Conservation (phyloP, 108 stramenopile genomes). For the Skeletonema costatum region DNA sequence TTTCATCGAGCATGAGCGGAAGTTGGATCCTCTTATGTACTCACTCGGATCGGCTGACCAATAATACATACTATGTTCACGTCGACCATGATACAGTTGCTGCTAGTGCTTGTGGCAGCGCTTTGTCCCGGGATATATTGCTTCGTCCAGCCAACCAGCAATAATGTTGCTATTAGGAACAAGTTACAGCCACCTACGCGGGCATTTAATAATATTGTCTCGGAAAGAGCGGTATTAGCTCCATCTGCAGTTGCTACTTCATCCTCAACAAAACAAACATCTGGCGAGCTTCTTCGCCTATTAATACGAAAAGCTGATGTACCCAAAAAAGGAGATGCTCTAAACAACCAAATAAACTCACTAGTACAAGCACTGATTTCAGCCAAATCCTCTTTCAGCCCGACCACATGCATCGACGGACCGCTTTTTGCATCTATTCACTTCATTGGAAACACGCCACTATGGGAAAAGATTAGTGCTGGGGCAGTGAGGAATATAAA, state of each 20-base stretch:
- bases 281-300: not conserved
- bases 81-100: not conserved
- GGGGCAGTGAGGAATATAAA: constrained; percentile 28
- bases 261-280: not conserved
- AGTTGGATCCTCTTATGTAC: too few relatives aligned
- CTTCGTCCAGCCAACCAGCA: not conserved
- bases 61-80: too few relatives aligned
- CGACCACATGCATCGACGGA: constrained; percentile 18
- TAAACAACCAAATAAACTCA: constrained; percentile 19
- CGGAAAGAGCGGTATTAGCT: not conserved
- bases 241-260: not conserved
- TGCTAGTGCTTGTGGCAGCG: not conserved
- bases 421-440: constrained; percentile 39
- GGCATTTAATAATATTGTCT: not conserved
- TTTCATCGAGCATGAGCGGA: too few relatives aligned
- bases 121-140: not conserved
- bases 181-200: not conserved
- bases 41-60: too few relatives aligned
- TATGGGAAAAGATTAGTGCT: constrained; percentile 39
- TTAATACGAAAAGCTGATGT: not conserved
- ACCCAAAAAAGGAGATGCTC: not conserved
- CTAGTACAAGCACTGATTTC: constrained; percentile 31
- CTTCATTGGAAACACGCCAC: constrained; percentile 37
- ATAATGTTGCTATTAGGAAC: not conserved
- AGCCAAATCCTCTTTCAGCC: constrained; percentile 33